These are phyloP conservation scores for Annulohypoxylon nitens DNA, from an alignment of 495 filamentous ascomycete species.

Conservation along the genomic window DNA sequence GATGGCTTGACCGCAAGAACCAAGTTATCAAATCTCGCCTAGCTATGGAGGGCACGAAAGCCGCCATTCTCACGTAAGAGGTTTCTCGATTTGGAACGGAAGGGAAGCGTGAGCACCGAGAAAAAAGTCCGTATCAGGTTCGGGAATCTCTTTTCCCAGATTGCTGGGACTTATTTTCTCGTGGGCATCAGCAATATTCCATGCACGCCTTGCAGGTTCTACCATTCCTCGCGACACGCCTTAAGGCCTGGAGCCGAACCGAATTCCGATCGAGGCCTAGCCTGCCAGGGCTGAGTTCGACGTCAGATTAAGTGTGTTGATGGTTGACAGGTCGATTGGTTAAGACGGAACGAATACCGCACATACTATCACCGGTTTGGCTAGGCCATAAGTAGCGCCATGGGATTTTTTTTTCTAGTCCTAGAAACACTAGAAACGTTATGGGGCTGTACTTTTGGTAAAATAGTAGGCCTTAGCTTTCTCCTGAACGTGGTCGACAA, in stretches of 20 bases:
- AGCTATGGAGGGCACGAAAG: conserved; percentile 10
- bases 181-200: conserved; percentile 19
- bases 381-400: conserved; percentile 24
- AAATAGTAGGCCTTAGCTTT: not conserved
- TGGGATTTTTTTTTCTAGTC: conserved; percentile 6
- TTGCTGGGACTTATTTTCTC: conserved; percentile 26
- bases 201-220: conserved; percentile 25
- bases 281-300: conserved; percentile 37
- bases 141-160: conserved; percentile 34
- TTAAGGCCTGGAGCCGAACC: conserved; percentile 25
- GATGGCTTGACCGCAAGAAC: conserved; percentile 32
- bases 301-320: conserved; percentile 19
- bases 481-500: conserved; percentile 12
- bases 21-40: not conserved
- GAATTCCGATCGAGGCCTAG: conserved; percentile 37
- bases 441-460: conserved; percentile 22
- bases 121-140: conserved; percentile 30
- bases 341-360: conserved; percentile 28
- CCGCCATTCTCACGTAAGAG: conserved; percentile 33
- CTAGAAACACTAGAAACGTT: conserved; percentile 24
- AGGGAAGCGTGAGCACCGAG: conserved; percentile 32
- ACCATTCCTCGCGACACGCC: conserved; percentile 8
- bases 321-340: conserved; percentile 36
- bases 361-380: conserved; percentile 3
- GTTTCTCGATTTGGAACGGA: conserved; percentile 34